phyloP scores from a whole-genome alignment of 805 yeast genomes.

The Maudiozyma bulderi region DNA sequence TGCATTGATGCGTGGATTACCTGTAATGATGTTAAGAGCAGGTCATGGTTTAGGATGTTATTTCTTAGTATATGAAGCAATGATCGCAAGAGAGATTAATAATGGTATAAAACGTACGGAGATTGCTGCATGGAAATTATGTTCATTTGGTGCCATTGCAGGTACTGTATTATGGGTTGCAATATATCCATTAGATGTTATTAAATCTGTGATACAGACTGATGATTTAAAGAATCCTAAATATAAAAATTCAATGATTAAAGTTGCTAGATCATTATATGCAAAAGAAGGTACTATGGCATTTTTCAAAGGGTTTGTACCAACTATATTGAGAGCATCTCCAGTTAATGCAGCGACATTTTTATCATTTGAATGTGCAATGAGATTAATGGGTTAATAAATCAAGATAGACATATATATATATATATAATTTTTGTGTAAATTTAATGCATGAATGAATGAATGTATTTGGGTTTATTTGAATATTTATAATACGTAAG shows the following conservation, averaged over 20 bases:
- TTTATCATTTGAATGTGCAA: slow-evolving; percentile 82
- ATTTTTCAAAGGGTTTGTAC: slow-evolving; percentile 82
- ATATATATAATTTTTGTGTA: background rate
- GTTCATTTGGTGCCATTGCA: slow-evolving; percentile 80
- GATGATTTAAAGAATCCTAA: slow-evolving; percentile 52
- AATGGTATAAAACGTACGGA: slow-evolving; percentile 46
- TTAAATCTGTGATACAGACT: slow-evolving; percentile 82
- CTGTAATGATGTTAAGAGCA: slow-evolving; percentile 78
- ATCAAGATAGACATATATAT: background rate
- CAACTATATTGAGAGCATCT: slow-evolving; percentile 91
- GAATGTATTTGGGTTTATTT: no score
- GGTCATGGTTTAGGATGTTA: slow-evolving; percentile 82
- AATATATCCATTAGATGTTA: slow-evolving; percentile 80
- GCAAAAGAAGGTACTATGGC: slow-evolving; percentile 60
- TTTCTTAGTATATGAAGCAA: slow-evolving; percentile 83
- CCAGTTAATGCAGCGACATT: slow-evolving; percentile 98
- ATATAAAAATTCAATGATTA: slow-evolving; percentile 48
- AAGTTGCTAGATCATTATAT: slow-evolving; percentile 48
- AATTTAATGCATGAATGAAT: background rate
- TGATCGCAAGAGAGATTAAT: slow-evolving; percentile 48
- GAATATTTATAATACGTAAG: background rate
- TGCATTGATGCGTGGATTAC: slow-evolving; percentile 71
- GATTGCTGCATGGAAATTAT: slow-evolving; percentile 79
- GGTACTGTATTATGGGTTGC: slow-evolving; percentile 84
- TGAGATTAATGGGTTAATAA: slow-evolving; percentile 52